phyloP scores from a whole-genome alignment of 495 filamentous ascomycete species.

The Parathielavia hyrcaniae region DNA sequence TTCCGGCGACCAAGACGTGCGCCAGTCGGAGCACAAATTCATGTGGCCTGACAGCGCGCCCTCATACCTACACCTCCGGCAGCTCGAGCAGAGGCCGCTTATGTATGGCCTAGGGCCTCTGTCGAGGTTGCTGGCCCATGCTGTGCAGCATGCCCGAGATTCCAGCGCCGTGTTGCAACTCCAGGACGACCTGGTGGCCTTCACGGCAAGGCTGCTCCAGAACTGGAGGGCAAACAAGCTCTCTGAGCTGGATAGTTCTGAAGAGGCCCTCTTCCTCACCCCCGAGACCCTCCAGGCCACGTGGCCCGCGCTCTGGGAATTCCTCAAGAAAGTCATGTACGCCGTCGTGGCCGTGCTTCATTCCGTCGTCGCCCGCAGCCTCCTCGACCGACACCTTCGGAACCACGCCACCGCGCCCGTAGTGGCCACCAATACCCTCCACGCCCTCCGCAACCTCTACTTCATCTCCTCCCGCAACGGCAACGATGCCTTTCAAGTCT shows the following conservation, averaged over 20 bases:
- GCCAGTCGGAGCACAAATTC: slow-evolving; percentile 59
- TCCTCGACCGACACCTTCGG: slow-evolving; percentile 41
- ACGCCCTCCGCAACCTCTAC: slow-evolving; percentile 73
- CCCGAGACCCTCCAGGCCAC: slow-evolving; percentile 63
- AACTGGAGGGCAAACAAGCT: slow-evolving; percentile 83
- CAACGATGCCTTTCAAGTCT: slow-evolving; percentile 65
- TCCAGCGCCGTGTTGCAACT: slow-evolving; percentile 55
- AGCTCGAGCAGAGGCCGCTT: slow-evolving; percentile 60
- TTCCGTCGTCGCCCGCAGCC: slow-evolving; percentile 60
- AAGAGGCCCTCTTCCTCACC: slow-evolving; percentile 64
- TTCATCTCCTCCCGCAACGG: slow-evolving; percentile 81
- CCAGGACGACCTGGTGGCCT: slow-evolving; percentile 65
- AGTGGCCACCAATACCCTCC: slow-evolving; percentile 69
- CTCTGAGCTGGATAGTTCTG: slow-evolving; percentile 70
- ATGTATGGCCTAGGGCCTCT: slow-evolving; percentile 71
- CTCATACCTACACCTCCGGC: slow-evolving; percentile 52
- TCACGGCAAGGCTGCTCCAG: slow-evolving; percentile 63
- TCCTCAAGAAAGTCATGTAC: slow-evolving; percentile 76
- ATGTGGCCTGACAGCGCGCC: slow-evolving; percentile 60
- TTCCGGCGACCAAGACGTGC: slow-evolving; percentile 68
- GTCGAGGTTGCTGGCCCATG: slow-evolving; percentile 67
- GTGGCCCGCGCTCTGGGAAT: slow-evolving; percentile 70
- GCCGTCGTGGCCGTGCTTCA: slow-evolving; percentile 69
- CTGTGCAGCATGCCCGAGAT: slow-evolving; percentile 60
- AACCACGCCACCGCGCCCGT: slow-evolving; percentile 53